Percentiles rank a stretch among this genome's conserved stretches.
phyloP scores from a whole-genome alignment of 2,329 filamentous ascomycete genomes.

The Colletotrichum sidae region DNA sequence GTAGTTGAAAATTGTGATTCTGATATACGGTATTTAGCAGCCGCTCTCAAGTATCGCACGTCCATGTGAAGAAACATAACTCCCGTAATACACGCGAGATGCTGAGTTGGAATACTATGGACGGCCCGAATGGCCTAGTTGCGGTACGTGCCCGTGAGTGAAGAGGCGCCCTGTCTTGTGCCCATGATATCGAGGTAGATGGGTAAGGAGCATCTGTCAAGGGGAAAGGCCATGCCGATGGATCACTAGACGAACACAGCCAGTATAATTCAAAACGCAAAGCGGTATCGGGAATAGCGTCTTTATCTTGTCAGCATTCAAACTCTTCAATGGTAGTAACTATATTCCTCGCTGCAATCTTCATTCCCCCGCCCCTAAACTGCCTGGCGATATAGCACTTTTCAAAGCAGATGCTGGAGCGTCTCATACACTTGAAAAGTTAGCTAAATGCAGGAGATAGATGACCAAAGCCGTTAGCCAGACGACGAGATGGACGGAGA shows the following conservation, averaged over 20 bases:
- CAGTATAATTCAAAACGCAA: constrained; percentile 62
- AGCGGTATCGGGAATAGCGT: constrained; percentile 63
- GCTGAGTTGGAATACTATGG: constrained; percentile 36
- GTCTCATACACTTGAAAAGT: constrained; percentile 51
- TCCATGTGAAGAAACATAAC: too few relatives aligned
- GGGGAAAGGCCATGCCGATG: constrained; percentile 67
- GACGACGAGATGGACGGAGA: constrained; percentile 44
- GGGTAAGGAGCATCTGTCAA: constrained; percentile 64
- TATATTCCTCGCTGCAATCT: constrained; percentile 47
- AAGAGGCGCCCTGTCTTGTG: constrained; percentile 31
- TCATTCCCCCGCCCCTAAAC: constrained; percentile 44
- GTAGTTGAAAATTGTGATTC: too few relatives aligned
- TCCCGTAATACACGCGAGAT: too few relatives aligned
- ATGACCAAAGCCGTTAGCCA: constrained; percentile 50
- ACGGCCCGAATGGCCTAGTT: constrained; percentile 42
- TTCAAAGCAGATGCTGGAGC: constrained; percentile 53
- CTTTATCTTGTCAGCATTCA: constrained; percentile 62
- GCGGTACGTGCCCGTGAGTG: constrained; percentile 31
- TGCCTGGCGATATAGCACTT: constrained; percentile 53
- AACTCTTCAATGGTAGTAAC: constrained; percentile 55
- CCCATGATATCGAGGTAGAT: constrained; percentile 44
- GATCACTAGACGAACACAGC: constrained; percentile 68
- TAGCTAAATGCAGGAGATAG: constrained; percentile 48
- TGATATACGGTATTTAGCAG: too few relatives aligned
- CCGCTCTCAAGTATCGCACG: too few relatives aligned